phyloP scores from a whole-genome alignment of 768 basidiomycete genomes.

The Leccinum boreale region DNA sequence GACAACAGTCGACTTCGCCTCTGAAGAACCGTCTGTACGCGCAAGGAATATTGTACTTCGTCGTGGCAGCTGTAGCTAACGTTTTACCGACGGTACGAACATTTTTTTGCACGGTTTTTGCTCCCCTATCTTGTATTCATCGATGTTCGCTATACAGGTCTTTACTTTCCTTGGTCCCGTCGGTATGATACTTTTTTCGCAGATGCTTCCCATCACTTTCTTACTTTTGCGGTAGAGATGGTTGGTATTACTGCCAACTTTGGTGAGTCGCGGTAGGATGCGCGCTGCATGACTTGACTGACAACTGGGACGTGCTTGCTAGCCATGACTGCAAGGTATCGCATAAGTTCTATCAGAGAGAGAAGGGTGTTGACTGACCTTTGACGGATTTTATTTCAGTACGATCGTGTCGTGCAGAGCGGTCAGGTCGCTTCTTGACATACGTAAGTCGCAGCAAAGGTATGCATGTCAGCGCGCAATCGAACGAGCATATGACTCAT shows the following conservation, averaged over 20 bases:
- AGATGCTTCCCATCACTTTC: neutral
- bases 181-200: neutral
- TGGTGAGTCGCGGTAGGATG: conserved; percentile 10
- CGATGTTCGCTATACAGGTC: neutral
- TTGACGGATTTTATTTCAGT: conserved; percentile 4
- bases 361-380: neutral
- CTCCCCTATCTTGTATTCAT: neutral
- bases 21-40: conserved; percentile 13
- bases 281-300: neutral
- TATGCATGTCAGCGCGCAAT: neutral
- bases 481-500: neutral
- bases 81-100: conserved; percentile 11
- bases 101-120: too few species aligned
- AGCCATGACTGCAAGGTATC: conserved; percentile 21
- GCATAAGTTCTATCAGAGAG: neutral
- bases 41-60: conserved; percentile 24
- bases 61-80: conserved; percentile 13
- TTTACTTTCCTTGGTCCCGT: conserved; percentile 7
- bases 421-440: conserved; percentile 15
- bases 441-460: neutral
- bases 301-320: neutral
- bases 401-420: conserved; percentile 16
- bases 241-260: neutral
- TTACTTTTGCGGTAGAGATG: conserved; percentile 5
- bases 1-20: conserved; percentile 11